These are phyloP conservation scores for Ophiobolus disseminans DNA, from an alignment of 2,329 filamentous ascomycete species.

Conservation along the genomic window DNA sequence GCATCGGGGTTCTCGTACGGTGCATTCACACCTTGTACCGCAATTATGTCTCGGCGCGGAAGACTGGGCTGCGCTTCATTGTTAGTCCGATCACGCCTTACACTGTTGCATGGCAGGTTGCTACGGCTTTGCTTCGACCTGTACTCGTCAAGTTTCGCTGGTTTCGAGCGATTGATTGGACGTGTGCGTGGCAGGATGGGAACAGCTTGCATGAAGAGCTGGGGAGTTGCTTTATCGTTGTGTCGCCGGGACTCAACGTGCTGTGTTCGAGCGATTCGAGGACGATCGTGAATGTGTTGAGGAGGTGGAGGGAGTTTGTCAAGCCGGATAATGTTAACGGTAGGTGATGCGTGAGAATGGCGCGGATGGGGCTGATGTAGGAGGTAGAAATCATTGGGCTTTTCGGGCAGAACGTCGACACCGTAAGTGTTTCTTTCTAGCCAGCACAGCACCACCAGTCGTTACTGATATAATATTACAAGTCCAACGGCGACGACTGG, in stretches of 20 bases:
- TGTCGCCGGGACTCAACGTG: conserved; percentile 17
- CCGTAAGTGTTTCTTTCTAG: conserved; percentile 19
- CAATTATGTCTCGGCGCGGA: conserved; percentile 25
- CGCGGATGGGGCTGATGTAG: background rate
- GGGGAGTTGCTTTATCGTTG: conserved; percentile 24
- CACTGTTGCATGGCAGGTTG: conserved; percentile 18
- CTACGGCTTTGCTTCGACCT: background rate
- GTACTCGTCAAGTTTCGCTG: conserved; percentile 14
- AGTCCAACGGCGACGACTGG: conserved; percentile 46
- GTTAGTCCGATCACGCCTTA: conserved; percentile 26
- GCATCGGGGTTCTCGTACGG: too few species aligned
- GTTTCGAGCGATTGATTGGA: conserved; percentile 21
- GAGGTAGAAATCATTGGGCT: conserved; percentile 17
- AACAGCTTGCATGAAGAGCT: conserved; percentile 16
- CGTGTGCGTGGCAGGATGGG: conserved; percentile 23
- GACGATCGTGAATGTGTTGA: conserved; percentile 20
- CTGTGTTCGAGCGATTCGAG: conserved; percentile 24
- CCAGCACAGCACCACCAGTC: background rate
- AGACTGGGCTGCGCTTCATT: conserved; percentile 19
- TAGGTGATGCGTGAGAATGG: conserved; percentile 1
- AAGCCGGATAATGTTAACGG: conserved; percentile 32
- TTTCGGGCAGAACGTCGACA: conserved; percentile 29
- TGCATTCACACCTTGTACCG: too few species aligned
- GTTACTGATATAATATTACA: background rate
- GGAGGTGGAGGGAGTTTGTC: conserved; percentile 27